Base-by-base conservation (phyloP, 1,139 yeast genomes). In the Trichomonascaceae sp. region DNA sequence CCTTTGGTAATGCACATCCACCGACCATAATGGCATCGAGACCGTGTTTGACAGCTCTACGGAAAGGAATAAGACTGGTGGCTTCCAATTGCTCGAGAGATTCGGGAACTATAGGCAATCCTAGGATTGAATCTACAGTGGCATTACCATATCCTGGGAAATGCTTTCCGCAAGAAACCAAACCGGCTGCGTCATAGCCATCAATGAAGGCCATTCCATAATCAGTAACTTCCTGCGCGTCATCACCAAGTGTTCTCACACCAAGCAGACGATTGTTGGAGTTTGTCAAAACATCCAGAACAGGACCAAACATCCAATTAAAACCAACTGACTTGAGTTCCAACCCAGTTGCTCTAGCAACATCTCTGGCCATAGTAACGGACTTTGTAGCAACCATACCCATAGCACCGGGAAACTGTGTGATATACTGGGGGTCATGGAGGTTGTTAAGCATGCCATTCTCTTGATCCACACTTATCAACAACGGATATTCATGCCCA, bases 61-160 rank as follows among this genome's bases (percentile, higher is more conserved):
- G 76, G 61, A 82, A 83, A 1, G 87, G 86, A 15, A 78, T 71
- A 52, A 77, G 69, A 59, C 81, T 79, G 60, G 76, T 76, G 46
- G 75, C 74, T 54, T 77, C 78, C 44, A 83, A 71, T 63, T 81
- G 85, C 49, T 77, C 81, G 49, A 80, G 70, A 2, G 82, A 74
- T 52, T 83, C 87, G 1, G 81, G 74, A 60, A 82, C 77, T 75
- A 81, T 78, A 1, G 86, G 86, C 47, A 82, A 66, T 51, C 83
- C 86, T 47, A 81, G 66, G 22, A 82, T 68, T 1, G 82, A 75
- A 62, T 82, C 85, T 2, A 83, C 83, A 19, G 78, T 74, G 0
- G 85, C 84, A 58, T 78, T 78, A 3, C 87, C 87, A 53, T 81
- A 81, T 0, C 87, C 87, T 0, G 87, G 87, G 61, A 83, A 83